phyloP scores from a whole-genome alignment of 345 rosid species.

The Orychophragmus violaceus region DNA sequence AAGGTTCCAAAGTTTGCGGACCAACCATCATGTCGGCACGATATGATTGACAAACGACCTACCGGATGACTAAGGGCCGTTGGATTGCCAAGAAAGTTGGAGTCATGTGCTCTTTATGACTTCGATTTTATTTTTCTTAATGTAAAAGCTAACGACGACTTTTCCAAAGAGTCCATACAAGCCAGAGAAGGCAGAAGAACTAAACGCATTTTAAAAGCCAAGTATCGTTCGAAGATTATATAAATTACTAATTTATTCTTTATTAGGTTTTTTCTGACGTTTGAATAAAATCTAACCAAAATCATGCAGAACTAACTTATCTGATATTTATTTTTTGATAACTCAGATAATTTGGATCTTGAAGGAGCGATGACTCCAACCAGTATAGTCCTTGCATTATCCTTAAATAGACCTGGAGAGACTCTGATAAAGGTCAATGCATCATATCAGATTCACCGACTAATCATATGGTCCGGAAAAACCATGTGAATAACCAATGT shows the following conservation, averaged over 20 bases:
- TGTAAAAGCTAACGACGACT: constrained; percentile 9
- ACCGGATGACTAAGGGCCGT: constrained; percentile 14
- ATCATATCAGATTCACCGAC: too few species aligned
- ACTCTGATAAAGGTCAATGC: too few species aligned
- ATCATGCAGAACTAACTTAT: too few species aligned
- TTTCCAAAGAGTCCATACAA: constrained; percentile 10
- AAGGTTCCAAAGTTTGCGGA: constrained; percentile 23
- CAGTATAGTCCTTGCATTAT: too few species aligned
- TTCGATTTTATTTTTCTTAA: background rate
- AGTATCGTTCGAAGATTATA: constrained; percentile 7
- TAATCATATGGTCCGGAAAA: too few species aligned
- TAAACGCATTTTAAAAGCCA: background rate
- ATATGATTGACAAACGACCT: constrained; percentile 6
- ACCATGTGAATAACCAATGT: too few species aligned
- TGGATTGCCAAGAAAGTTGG: constrained; percentile 30
- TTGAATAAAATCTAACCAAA: background rate
- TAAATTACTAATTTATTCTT: background rate
- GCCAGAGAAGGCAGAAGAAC: background rate
- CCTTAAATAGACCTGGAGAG: too few species aligned
- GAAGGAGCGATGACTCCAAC: too few species aligned
- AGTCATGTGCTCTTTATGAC: constrained; percentile 28
- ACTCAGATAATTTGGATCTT: too few species aligned
- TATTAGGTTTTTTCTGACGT: background rate
- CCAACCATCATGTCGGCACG: constrained; percentile 19
- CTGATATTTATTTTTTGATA: too few species aligned